Evolutionary conservation across 2,329 filamentous ascomycete genomes (phyloP).

Genomic region (Colletotrichum sp.): DNA sequence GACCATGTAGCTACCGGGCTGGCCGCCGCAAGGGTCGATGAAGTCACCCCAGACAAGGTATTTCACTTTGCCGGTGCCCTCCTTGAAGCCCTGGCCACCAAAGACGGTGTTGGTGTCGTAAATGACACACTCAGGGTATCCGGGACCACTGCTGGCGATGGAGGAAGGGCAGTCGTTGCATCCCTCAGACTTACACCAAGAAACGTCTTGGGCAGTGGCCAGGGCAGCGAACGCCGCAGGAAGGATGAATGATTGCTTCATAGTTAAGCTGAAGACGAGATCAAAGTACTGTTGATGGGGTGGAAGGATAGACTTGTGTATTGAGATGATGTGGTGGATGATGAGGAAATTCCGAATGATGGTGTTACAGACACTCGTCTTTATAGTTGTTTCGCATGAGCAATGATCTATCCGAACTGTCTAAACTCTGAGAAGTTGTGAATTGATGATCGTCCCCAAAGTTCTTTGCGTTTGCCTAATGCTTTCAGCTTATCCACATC

Average conservation of each 20-base stretch:
- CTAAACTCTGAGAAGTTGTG: not conserved
- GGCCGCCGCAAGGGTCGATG: not conserved
- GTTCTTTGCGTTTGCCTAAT: not conserved
- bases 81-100: not conserved
- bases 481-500: not conserved
- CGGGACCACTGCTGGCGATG: not conserved
- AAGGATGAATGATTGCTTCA: not conserved
- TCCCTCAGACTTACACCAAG: not conserved
- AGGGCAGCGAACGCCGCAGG: not conserved
- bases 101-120: not conserved
- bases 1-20: not conserved
- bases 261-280: not conserved
- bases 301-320: not conserved
- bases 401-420: not conserved
- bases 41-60: not conserved
- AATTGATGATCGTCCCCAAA: not conserved
- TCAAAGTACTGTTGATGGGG: not conserved
- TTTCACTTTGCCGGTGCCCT: not conserved
- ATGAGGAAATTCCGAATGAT: not conserved
- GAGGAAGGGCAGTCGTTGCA: not conserved
- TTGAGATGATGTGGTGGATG: not conserved
- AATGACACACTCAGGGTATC: not conserved
- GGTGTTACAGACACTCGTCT: not conserved
- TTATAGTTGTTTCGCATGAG: not conserved
- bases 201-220: not conserved